Percentiles rank a stretch among this genome's conserved stretches.
Evolutionary conservation across 73 alveolate genomes (phyloP).

Genomic region (Loxodes magnus): DNA sequence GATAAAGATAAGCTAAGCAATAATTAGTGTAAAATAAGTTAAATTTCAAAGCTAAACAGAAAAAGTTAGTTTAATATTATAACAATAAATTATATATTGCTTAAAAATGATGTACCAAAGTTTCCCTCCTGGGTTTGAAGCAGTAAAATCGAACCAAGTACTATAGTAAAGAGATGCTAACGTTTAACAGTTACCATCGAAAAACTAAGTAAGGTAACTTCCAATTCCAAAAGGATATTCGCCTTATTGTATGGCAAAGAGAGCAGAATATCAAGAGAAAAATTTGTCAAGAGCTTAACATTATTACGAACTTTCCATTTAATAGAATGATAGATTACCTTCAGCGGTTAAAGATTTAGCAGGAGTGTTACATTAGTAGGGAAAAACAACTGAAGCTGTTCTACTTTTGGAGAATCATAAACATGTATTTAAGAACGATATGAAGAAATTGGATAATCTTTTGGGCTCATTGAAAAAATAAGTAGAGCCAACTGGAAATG

Average conservation of each 20-base stretch:
- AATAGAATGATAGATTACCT: not conserved
- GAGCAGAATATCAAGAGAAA: constrained; percentile 4
- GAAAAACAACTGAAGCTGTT: constrained; percentile 11
- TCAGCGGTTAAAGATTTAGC: constrained; percentile 14
- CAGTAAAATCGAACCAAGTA: too few species aligned
- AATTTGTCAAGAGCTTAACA: constrained; percentile 3
- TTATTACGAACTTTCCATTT: constrained; percentile 4
- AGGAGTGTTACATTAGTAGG: constrained; percentile 3
- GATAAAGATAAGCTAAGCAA: too few species aligned
- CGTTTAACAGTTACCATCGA: too few species aligned
- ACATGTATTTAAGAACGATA: constrained; percentile 1
- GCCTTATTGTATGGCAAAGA: constrained; percentile 9
- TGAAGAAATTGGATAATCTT: constrained; percentile 3
- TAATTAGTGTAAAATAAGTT: too few species aligned
- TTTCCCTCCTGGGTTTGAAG: too few species aligned
- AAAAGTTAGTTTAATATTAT: too few species aligned
- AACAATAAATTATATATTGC: too few species aligned
- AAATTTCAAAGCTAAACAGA: too few species aligned
- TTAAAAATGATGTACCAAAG: too few species aligned
- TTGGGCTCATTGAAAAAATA: constrained; percentile 8
- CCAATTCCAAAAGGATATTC: constrained; percentile 15
- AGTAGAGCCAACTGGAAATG: constrained; percentile 7
- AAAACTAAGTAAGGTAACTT: too few species aligned
- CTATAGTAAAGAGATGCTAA: too few species aligned
- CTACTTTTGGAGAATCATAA: constrained; percentile 3